Percentiles rank a stretch among this genome's conserved stretches.
These are phyloP conservation scores for Rauvolfia tetraphylla DNA, from an alignment of 257 asterid species.

Conservation along the genomic window DNA sequence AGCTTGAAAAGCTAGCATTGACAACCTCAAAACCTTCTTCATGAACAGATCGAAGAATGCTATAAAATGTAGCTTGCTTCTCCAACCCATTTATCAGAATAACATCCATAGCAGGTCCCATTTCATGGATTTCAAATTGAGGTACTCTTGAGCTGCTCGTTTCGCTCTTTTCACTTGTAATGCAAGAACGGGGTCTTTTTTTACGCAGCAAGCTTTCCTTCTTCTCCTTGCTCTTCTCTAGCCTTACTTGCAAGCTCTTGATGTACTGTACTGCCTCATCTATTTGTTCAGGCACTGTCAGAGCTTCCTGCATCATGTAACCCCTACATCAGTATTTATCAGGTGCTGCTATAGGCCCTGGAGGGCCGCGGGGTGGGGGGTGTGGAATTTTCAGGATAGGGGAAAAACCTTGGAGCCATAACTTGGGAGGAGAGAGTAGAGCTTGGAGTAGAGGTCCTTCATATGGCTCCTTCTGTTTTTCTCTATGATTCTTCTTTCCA, in stretches of 20 bases:
- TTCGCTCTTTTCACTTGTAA: conserved; percentile 9
- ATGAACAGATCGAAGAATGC: conserved; percentile 26
- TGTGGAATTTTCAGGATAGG: neutral
- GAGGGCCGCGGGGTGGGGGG: too few species aligned
- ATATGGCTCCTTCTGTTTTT: conserved; percentile 45
- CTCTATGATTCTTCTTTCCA: conserved; percentile 51
- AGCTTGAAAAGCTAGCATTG: conserved; percentile 33
- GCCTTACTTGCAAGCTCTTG: conserved; percentile 22
- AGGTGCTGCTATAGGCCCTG: too few species aligned
- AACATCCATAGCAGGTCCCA: conserved; percentile 38
- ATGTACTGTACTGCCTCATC: conserved; percentile 41
- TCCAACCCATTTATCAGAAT: conserved; percentile 27
- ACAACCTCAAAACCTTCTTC: conserved; percentile 38
- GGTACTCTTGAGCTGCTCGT: conserved; percentile 11
- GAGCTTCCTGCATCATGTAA: conserved; percentile 27
- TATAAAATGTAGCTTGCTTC: conserved; percentile 27
- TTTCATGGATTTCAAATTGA: conserved; percentile 39
- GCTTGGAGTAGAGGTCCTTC: conserved; percentile 40
- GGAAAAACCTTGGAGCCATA: conserved; percentile 28
- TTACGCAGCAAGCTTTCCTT: conserved; percentile 24
- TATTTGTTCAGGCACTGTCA: conserved; percentile 45
- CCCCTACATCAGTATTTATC: neutral
- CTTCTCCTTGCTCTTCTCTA: conserved; percentile 33
- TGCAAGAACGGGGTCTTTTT: conserved; percentile 11
- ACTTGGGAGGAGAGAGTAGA: conserved; percentile 38